These are phyloP conservation scores for Pistacia vera DNA, from an alignment of 345 rosid genomes.

Conservation along the genomic window DNA sequence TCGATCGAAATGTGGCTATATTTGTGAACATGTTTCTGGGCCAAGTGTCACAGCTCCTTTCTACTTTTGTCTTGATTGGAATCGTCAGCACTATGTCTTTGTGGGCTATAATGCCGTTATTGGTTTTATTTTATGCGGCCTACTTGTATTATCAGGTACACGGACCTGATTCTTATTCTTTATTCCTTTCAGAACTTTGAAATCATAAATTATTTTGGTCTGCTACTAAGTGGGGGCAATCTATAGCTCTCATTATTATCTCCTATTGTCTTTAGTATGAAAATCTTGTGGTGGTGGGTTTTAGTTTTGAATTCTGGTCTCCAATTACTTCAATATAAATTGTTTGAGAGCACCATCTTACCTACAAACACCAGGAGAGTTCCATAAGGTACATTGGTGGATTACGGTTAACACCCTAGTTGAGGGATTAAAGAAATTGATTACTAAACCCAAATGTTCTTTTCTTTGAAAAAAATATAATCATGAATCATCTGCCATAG, in stretches of 20 bases:
- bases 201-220: conserved; percentile 2
- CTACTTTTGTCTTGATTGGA: conserved; percentile 92
- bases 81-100: conserved; percentile 96
- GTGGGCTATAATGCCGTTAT: conserved; percentile 97
- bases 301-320: neutral
- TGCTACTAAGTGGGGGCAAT: neutral
- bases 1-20: conserved; percentile 81
- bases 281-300: neutral
- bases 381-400: neutral
- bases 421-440: neutral
- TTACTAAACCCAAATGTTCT: neutral
- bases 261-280: neutral
- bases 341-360: conserved; percentile 2
- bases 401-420: neutral
- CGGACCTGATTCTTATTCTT: conserved; percentile 2
- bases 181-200: neutral
- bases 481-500: neutral
- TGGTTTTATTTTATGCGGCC: conserved; percentile 87
- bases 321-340: neutral
- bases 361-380: neutral
- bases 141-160: conserved; percentile 94
- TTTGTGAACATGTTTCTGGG: conserved; percentile 80
- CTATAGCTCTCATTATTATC: neutral
- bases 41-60: conserved; percentile 85
- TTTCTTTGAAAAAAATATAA: neutral